Percentiles rank a stretch among this genome's conserved stretches.
phyloP scores from a whole-genome alignment of 179 eudicot genomes.

The Silene coronaria region DNA sequence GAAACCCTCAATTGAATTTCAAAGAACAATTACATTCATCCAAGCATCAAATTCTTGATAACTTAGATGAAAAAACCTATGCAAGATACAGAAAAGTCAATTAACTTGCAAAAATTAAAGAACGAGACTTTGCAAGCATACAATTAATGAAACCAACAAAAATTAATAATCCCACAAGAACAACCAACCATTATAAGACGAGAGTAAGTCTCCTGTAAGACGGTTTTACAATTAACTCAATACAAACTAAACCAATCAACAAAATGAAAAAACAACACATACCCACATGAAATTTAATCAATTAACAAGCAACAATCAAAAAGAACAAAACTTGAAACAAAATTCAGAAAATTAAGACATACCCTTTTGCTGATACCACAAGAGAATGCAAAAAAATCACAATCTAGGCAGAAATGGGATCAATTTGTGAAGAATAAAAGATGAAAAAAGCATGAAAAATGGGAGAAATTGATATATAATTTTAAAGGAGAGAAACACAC shows the following conservation, averaged over 20 bases:
- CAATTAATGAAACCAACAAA: not conserved
- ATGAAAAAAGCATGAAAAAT: slow-evolving; percentile 1
- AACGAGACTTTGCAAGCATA: not conserved
- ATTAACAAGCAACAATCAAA: not conserved
- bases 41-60: slow-evolving; percentile 1
- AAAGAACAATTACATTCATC: slow-evolving; percentile 1
- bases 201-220: no score
- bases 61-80: not conserved
- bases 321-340: not conserved
- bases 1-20: slow-evolving; percentile 3
- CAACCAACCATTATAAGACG: not conserved
- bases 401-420: not conserved
- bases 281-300: not conserved
- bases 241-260: slow-evolving; percentile 5
- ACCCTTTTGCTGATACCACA: slow-evolving; percentile 11
- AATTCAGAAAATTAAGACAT: not conserved
- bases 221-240: not conserved
- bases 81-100: not conserved
- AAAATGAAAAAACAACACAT: slow-evolving; percentile 17
- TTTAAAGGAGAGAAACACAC: not conserved
- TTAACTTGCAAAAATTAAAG: not conserved
- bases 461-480: not conserved
- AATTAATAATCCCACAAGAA: not conserved
- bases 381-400: not conserved
- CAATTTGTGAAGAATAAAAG: slow-evolving; percentile 1